A percentile compares a stretch with the other conserved stretches of the same genome.
Conservation (phyloP, 1,284 basidiomycete species). For the Farysia itapuensis region DNA sequence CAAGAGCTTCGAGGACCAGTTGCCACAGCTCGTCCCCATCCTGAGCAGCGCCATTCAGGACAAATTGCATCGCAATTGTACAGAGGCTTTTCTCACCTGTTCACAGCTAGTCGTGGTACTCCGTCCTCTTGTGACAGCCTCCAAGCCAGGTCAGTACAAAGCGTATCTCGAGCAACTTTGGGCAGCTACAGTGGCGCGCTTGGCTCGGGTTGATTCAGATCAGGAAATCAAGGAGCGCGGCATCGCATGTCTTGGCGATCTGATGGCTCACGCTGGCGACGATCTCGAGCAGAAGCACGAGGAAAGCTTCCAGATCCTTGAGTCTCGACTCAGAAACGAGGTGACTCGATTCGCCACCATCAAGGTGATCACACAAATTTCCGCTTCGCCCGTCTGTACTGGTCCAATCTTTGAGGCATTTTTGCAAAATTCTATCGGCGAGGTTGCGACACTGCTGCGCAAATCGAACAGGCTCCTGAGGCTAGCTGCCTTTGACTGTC, state of each 20-base stretch:
- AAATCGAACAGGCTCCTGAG: slow-evolving; percentile 79
- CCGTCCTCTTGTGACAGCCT: slow-evolving; percentile 45
- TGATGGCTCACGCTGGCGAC: slow-evolving; percentile 83
- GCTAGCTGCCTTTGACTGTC: slow-evolving; percentile 75
- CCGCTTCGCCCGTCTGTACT: slow-evolving; percentile 61
- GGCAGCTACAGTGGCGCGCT: slow-evolving; percentile 70
- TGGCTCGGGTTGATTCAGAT: slow-evolving; percentile 81
- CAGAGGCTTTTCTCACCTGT: slow-evolving; percentile 67
- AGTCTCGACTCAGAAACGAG: slow-evolving; percentile 70
- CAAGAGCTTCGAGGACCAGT: slow-evolving; percentile 67
- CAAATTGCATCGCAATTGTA: slow-evolving; percentile 60
- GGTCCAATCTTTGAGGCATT: slow-evolving; percentile 67
- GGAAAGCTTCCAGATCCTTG: slow-evolving; percentile 69
- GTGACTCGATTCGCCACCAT: slow-evolving; percentile 63
- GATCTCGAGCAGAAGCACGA: slow-evolving; percentile 62
- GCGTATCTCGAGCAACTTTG: slow-evolving; percentile 65
- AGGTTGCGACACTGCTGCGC: slow-evolving; percentile 75
- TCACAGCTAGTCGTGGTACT: slow-evolving; percentile 63
- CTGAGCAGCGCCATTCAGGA: slow-evolving; percentile 71
- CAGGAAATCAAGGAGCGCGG: slow-evolving; percentile 83
- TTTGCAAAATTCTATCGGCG: slow-evolving; percentile 74
- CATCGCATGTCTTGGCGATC: slow-evolving; percentile 77
- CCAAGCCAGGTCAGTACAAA: slow-evolving; percentile 22
- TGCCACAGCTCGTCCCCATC: slow-evolving; percentile 71
- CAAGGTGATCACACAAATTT: slow-evolving; percentile 62